A percentile compares a stretch with the other conserved stretches of the same genome.
These are phyloP conservation scores for Paraphaeosphaeria sporulosa DNA, from an alignment of 2,329 filamentous ascomycete genomes.

Conservation along the genomic window DNA sequence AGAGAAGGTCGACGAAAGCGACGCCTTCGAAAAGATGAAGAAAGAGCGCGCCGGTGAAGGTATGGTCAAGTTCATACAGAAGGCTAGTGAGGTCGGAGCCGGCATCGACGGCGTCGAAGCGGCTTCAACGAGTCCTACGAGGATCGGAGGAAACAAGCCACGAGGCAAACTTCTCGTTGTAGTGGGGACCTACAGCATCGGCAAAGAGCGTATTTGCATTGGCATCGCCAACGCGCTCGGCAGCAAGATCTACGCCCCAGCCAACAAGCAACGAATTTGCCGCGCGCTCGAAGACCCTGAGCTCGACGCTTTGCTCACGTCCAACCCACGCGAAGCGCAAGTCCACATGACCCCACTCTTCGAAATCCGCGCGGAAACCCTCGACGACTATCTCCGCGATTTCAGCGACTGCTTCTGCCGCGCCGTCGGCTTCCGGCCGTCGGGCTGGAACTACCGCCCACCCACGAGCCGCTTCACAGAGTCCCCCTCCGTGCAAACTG, in stretches of 20 bases:
- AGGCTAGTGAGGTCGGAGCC: conserved; percentile 50
- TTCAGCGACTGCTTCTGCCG: conserved; percentile 84
- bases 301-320: conserved; percentile 77
- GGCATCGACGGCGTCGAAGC: conserved; percentile 41
- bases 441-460: conserved; percentile 91
- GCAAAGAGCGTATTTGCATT: conserved; percentile 94
- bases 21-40: conserved; percentile 66
- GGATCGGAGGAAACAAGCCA: conserved; percentile 39
- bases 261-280: conserved; percentile 84
- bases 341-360: conserved; percentile 98
- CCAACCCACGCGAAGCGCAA: conserved; percentile 82
- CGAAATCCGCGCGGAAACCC: conserved; percentile 89
- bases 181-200: conserved; percentile 96
- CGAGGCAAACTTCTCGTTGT: conserved; percentile 82
- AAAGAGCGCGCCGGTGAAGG: conserved; percentile 61
- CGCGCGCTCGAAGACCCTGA: conserved; percentile 85
- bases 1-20: conserved; percentile 64
- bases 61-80: conserved; percentile 70
- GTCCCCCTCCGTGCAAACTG: conserved; percentile 68
- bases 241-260: conserved; percentile 87
- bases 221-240: conserved; percentile 86
- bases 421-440: conserved; percentile 89
- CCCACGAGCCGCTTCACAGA: conserved; percentile 68
- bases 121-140: conserved; percentile 7
- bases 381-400: conserved; percentile 84